Evolutionary conservation across 306 rosid genomes (phyloP).

Genomic region (Hippophae rhamnoides): DNA sequence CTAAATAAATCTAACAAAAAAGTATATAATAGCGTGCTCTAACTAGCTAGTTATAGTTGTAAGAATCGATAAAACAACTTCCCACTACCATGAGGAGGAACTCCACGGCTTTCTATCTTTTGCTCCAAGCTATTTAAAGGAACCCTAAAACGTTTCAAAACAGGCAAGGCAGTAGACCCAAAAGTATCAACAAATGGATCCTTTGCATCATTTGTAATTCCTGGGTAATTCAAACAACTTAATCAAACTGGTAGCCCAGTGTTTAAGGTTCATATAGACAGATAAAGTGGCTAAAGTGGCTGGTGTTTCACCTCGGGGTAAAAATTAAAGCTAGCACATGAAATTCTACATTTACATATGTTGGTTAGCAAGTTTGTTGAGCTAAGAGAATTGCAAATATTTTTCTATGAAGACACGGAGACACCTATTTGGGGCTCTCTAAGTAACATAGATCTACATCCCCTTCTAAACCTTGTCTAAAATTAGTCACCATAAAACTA

Average conservation of each 20-base stretch:
- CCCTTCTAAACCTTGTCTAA: too few species aligned
- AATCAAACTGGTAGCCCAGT: neutral
- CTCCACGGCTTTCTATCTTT: conserved; percentile 72
- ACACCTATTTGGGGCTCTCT: too few species aligned
- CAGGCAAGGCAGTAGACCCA: conserved; percentile 49
- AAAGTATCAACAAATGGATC: conserved; percentile 81
- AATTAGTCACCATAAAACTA: too few species aligned
- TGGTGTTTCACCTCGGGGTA: too few species aligned
- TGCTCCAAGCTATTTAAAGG: conserved; percentile 51
- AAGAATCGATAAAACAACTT: conserved; percentile 52
- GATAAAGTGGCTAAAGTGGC: neutral
- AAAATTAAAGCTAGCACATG: too few species aligned
- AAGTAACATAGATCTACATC: too few species aligned
- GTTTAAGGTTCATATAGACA: neutral
- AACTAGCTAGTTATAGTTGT: too few species aligned
- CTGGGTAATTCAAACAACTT: conserved; percentile 24
- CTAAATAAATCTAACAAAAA: too few species aligned
- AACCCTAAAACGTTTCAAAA: conserved; percentile 79
- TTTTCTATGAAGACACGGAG: too few species aligned
- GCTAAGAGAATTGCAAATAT: too few species aligned
- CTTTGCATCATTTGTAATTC: conserved; percentile 78
- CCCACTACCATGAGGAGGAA: conserved; percentile 89
- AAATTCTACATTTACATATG: neutral
- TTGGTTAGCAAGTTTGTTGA: neutral
- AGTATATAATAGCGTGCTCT: too few species aligned